phyloP scores from a whole-genome alignment of 2,329 filamentous ascomycete species.

The Exophiala viscosa region DNA sequence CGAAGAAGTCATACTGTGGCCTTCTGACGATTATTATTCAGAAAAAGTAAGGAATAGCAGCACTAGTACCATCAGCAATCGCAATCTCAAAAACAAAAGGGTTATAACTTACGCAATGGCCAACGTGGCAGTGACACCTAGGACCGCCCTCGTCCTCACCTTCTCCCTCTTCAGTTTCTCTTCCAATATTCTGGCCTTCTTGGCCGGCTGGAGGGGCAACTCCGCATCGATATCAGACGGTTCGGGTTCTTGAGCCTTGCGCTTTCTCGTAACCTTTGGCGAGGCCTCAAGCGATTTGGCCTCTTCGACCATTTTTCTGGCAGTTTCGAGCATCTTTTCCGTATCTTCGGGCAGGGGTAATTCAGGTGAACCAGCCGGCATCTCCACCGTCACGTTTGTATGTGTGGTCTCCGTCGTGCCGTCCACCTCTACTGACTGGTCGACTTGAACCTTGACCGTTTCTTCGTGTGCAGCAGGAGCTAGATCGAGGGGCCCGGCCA shows the following conservation, averaged over 20 bases:
- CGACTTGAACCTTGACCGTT: conserved; percentile 66
- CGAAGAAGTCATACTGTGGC: not conserved
- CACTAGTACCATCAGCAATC: conserved; percentile 33
- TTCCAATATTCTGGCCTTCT: conserved; percentile 68
- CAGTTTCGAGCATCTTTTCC: conserved; percentile 77
- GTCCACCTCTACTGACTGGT: conserved; percentile 67
- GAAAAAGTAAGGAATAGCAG: conserved; percentile 48
- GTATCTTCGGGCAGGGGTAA: conserved; percentile 74
- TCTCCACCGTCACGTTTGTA: conserved; percentile 71
- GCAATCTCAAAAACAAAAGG: not conserved
- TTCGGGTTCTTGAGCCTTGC: conserved; percentile 60
- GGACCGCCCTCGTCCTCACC: conserved; percentile 77
- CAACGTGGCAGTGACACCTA: conserved; percentile 82
- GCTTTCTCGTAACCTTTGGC: conserved; percentile 53
- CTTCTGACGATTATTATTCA: not conserved
- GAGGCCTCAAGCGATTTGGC: conserved; percentile 50
- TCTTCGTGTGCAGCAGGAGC: conserved; percentile 34
- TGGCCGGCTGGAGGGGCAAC: conserved; percentile 51
- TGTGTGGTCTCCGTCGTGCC: conserved; percentile 64
- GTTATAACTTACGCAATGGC: conserved; percentile 74
- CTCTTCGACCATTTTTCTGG: conserved; percentile 81
- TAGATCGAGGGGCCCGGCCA: not conserved
- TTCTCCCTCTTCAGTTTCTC: conserved; percentile 78
- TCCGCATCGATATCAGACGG: conserved; percentile 37
- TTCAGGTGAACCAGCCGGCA: conserved; percentile 64